A percentile compares a stretch with the other conserved stretches of the same genome.
Conservation (phyloP, 768 basidiomycete species). For the Boletellus sp. region DNA sequence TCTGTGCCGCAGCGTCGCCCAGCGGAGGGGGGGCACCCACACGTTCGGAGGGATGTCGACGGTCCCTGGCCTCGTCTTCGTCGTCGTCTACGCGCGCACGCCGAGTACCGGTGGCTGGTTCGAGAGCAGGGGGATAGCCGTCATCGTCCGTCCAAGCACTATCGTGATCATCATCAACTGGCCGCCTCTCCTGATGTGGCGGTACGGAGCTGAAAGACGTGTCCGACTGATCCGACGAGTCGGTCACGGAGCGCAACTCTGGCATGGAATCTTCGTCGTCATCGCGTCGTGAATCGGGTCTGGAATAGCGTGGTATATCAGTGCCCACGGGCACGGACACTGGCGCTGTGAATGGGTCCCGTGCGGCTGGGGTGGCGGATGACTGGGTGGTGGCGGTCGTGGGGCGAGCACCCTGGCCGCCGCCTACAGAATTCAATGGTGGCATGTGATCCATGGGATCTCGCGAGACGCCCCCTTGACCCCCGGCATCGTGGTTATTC, state of each 20-base stretch:
- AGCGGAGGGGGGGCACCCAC: slow-evolving; percentile 30
- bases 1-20: slow-evolving; percentile 22
- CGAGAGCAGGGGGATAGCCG: slow-evolving; percentile 30
- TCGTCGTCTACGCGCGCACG: slow-evolving; percentile 62
- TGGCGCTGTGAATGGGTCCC: slow-evolving; percentile 1
- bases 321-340: slow-evolving; percentile 1
- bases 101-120: slow-evolving; percentile 35
- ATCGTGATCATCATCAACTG: slow-evolving; percentile 31
- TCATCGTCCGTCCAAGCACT: slow-evolving; percentile 29
- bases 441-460: neutral
- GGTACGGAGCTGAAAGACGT: slow-evolving; percentile 30
- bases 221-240: slow-evolving; percentile 37
- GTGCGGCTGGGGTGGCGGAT: neutral
- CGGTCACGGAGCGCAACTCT: slow-evolving; percentile 36
- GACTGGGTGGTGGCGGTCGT: slow-evolving; percentile 1
- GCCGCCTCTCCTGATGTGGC: slow-evolving; percentile 12
- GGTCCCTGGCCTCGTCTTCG: slow-evolving; percentile 56
- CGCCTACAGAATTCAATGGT: neutral
- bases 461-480: neutral
- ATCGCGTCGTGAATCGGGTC: slow-evolving; percentile 8
- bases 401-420: neutral
- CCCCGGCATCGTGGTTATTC: slow-evolving; percentile 1
- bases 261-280: slow-evolving; percentile 43
- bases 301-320: slow-evolving; percentile 7
- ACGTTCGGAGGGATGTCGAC: slow-evolving; percentile 63